phyloP scores from a whole-genome alignment of 2,329 filamentous ascomycete genomes.

The Talaromyces sp. region DNA sequence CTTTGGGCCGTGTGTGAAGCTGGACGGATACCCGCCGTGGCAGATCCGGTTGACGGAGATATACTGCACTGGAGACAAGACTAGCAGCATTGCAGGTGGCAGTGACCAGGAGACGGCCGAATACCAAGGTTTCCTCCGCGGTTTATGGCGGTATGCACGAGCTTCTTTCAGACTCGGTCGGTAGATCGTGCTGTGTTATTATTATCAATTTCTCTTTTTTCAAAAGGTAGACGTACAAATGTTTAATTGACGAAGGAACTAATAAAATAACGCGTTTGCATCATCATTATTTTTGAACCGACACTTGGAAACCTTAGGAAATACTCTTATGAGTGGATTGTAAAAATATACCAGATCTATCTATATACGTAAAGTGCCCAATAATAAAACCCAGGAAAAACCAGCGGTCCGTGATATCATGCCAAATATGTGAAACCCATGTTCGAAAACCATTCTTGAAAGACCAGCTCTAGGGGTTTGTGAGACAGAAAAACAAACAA shows the following conservation, averaged over 20 bases:
- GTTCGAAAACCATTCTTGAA: not conserved
- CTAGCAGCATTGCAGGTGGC: conserved; percentile 29
- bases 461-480: not conserved
- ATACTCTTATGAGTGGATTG: not conserved
- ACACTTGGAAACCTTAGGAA: not conserved
- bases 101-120: conserved; percentile 57
- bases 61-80: conserved; percentile 55
- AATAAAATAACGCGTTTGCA: too few relatives aligned
- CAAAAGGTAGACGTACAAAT: not conserved
- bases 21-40: conserved; percentile 95
- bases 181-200: conserved; percentile 25
- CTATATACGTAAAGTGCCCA: not conserved
- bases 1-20: conserved; percentile 75
- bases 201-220: not conserved
- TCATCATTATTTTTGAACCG: not conserved
- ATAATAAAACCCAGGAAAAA: not conserved
- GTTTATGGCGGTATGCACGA: conserved; percentile 74
- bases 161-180: conserved; percentile 83
- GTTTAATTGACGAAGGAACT: not conserved
- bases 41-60: conserved; percentile 93
- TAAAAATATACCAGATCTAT: not conserved
- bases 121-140: conserved; percentile 88
- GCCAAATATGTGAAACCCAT: not conserved
- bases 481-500: not conserved
- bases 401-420: not conserved